These are phyloP conservation scores for Theobroma cacao DNA, from an alignment of 345 rosid species.

Conservation along the genomic window DNA sequence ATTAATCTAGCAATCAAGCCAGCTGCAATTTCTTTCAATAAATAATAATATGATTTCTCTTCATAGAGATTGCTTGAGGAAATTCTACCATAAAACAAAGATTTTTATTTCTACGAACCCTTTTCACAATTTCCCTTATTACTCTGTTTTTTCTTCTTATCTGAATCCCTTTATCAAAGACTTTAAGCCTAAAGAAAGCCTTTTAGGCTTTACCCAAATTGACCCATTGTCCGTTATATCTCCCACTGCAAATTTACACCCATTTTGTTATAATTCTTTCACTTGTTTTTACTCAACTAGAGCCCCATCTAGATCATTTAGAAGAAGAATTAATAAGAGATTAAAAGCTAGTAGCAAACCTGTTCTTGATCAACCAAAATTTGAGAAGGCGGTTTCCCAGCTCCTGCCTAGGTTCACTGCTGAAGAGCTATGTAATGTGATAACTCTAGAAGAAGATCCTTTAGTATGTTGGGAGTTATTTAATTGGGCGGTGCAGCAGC, in stretches of 20 bases:
- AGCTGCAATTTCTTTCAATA: background rate
- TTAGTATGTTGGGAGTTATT: conserved; percentile 71
- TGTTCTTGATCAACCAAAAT: conserved; percentile 49
- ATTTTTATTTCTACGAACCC: background rate
- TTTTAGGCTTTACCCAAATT: background rate
- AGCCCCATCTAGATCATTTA: conserved; percentile 49
- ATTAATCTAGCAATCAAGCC: background rate
- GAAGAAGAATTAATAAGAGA: conserved; percentile 63
- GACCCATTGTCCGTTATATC: background rate
- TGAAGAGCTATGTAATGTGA: conserved; percentile 58
- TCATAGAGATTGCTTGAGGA: conserved; percentile 3
- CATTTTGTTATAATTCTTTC: conserved; percentile 9
- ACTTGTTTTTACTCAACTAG: conserved; percentile 45
- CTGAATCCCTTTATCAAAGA: background rate
- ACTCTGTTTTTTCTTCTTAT: background rate
- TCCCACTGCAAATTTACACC: background rate
- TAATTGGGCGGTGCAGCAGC: conserved; percentile 83
- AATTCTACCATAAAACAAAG: background rate
- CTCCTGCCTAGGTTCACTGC: conserved; percentile 71
- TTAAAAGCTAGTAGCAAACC: conserved; percentile 44
- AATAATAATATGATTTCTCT: background rate
- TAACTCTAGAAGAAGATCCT: conserved; percentile 64
- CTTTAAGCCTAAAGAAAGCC: background rate
- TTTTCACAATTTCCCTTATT: background rate
- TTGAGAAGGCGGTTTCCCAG: conserved; percentile 44